These are phyloP conservation scores for Populus trichocarpa DNA, from an alignment of 441 rosid species.

Conservation along the genomic window DNA sequence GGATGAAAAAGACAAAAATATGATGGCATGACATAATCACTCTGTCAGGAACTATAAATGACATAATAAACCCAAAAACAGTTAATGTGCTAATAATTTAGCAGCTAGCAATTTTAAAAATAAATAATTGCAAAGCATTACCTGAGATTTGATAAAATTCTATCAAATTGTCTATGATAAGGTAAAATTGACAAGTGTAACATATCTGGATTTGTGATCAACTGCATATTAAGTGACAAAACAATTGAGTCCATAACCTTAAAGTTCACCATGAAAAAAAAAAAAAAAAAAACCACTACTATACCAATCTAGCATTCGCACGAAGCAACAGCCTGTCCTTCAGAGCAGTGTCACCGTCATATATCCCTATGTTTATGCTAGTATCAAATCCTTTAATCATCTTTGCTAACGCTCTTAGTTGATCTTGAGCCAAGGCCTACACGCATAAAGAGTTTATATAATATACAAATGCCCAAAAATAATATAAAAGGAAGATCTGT, in stretches of 20 bases:
- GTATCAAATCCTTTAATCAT: slow-evolving; percentile 49
- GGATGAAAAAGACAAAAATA: not conserved
- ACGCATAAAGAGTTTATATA: slow-evolving; percentile 23
- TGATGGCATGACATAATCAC: not conserved
- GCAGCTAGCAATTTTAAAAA: not conserved
- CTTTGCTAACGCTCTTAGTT: slow-evolving; percentile 62
- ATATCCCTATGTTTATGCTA: slow-evolving; percentile 64
- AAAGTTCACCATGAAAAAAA: slow-evolving; percentile 4
- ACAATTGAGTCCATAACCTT: slow-evolving; percentile 17
- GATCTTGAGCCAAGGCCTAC: slow-evolving; percentile 99
- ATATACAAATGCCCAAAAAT: slow-evolving; percentile 3
- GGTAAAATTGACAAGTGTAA: slow-evolving; percentile 88
- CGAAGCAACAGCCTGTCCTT: slow-evolving; percentile 69
- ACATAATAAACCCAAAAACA: too few species aligned
- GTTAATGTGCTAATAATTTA: too few species aligned
- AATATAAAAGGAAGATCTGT: not conserved
- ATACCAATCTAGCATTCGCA: slow-evolving; percentile 81
- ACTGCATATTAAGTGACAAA: slow-evolving; percentile 43
- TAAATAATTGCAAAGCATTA: slow-evolving; percentile 24
- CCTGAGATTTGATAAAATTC: slow-evolving; percentile 85
- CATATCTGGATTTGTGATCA: slow-evolving; percentile 99
- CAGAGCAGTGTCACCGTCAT: slow-evolving; percentile 90
- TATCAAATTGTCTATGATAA: slow-evolving; percentile 64
- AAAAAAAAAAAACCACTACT: slow-evolving; percentile 14
- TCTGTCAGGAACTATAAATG: not conserved